Base-by-base conservation (phyloP, 805 yeast genomes). In the Nakazawaea sp. region DNA sequence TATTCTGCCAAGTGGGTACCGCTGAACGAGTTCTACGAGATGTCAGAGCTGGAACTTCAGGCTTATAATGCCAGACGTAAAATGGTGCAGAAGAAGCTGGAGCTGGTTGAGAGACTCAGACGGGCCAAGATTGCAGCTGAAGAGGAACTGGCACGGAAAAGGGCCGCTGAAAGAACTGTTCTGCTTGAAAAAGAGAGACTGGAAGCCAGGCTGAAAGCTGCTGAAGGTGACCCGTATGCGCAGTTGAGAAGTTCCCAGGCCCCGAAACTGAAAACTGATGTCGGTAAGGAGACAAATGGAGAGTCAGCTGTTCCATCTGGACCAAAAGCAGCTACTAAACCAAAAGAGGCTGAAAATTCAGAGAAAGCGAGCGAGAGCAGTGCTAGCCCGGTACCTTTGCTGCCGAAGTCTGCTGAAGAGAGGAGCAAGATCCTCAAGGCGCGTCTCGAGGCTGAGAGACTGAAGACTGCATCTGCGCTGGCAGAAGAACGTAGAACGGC, bases 21-120 rank as follows among this genome's bases (percentile, higher is more conserved):
- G 30, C 45, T 67, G 32, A 71, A 77, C 70, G 83, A 80, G 15
- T 77, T 79, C 45, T 68, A 73, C 44, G 66, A 66, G 5, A 52
- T 75, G 58, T 43, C 59, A 20, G 74, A 64, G 2, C 72, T 67
- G 3, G 72, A 60, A 13, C 64, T 61, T 38, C 51, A 50, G 9
- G 43, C 35, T 24, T 62, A 50, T 35, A 40, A 50, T 36, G 46
- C 46, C 28, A 46, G 41, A 27, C 41, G 48, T 26, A 46, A 45
- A 10, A 49, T 42, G 32, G 34, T 28, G 32, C 4, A 43, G 36
- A 8, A 52, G 48, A 44, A 50, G 47, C 30, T 30, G 39, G 32
- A 43, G 32, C 18, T 44, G 35, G 33, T 53, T 42, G 34, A 50
- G 38, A 18, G 24, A 17, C 27, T 41, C 38, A 30, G 48, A 42